Evolutionary conservation across 495 filamentous ascomycete genomes (phyloP).

Genomic region (Sabuloglossum arenarium): DNA sequence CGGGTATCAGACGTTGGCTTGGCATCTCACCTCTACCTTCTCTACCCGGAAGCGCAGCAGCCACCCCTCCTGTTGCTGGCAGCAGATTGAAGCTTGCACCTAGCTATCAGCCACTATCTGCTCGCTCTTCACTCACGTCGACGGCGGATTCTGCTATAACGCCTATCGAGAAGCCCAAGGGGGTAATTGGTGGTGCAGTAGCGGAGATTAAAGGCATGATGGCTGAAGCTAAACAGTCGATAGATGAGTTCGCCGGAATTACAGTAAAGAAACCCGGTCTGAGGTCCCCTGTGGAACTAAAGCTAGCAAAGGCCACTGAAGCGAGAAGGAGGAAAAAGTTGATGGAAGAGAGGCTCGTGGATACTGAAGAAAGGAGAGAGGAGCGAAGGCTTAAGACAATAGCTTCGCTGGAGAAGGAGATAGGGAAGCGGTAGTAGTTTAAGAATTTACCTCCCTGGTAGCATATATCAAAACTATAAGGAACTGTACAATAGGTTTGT

Average conservation of each 20-base stretch:
- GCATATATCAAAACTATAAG: neutral
- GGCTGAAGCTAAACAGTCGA: conserved; percentile 3
- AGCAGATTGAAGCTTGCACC: neutral
- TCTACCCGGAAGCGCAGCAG: neutral
- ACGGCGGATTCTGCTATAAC: neutral
- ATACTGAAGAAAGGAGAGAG: neutral
- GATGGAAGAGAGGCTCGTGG: neutral
- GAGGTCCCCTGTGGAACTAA: neutral
- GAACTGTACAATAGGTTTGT: conserved; percentile 1
- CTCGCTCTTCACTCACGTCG: neutral
- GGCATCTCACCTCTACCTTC: conserved; percentile 29
- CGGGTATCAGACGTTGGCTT: conserved; percentile 25
- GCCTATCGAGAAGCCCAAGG: neutral
- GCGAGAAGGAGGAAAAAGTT: neutral
- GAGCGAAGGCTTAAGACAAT: neutral
- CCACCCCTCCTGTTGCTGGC: neutral
- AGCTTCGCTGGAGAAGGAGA: neutral
- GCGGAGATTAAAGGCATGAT: conserved; percentile 3
- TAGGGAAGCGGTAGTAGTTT: neutral
- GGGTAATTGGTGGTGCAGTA: conserved; percentile 2
- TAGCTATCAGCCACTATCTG: neutral
- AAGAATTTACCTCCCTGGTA: neutral
- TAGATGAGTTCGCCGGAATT: neutral
- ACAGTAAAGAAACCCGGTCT: neutral
- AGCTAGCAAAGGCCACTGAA: conserved; percentile 2